Evolutionary conservation across 768 basidiomycete genomes (phyloP).

Genomic region (Royoungia palumana): DNA sequence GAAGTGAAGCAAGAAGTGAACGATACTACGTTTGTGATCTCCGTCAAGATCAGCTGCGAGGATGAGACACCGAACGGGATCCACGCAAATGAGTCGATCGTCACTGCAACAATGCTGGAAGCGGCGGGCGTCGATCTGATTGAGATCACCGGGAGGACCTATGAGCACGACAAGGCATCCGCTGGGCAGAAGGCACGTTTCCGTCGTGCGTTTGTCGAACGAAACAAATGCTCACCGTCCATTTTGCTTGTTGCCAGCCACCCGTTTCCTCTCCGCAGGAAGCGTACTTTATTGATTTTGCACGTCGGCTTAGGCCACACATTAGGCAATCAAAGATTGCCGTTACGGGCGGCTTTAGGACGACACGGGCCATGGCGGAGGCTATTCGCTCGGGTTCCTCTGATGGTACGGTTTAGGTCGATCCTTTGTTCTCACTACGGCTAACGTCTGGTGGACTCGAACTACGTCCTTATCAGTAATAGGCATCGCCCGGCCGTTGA

Average conservation of each 20-base stretch:
- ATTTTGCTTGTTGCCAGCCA: conserved; percentile 4
- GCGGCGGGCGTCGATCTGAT: conserved; percentile 36
- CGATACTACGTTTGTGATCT: conserved; percentile 27
- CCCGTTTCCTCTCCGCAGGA: conserved; percentile 16
- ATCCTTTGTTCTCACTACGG: not conserved
- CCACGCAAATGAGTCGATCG: conserved; percentile 29
- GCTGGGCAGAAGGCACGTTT: conserved; percentile 10
- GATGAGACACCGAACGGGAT: conserved; percentile 31
- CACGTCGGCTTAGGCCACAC: conserved; percentile 25
- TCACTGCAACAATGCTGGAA: conserved; percentile 33
- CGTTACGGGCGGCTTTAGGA: conserved; percentile 33
- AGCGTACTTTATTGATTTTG: conserved; percentile 32
- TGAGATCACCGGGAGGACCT: conserved; percentile 40
- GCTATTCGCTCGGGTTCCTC: conserved; percentile 23
- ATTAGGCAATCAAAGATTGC: conserved; percentile 25
- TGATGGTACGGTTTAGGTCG: conserved; percentile 22
- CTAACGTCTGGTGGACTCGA: not conserved
- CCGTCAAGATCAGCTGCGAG: conserved; percentile 34
- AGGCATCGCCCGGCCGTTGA: conserved; percentile 29
- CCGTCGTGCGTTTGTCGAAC: not conserved
- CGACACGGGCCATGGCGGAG: conserved; percentile 26
- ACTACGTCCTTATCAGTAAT: conserved; percentile 15
- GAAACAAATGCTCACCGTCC: not conserved
- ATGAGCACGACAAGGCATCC: conserved; percentile 22
- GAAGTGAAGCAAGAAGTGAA: conserved; percentile 41